phyloP scores from a whole-genome alignment of 2,329 filamentous ascomycete species.

The Phialocephala sp. region DNA sequence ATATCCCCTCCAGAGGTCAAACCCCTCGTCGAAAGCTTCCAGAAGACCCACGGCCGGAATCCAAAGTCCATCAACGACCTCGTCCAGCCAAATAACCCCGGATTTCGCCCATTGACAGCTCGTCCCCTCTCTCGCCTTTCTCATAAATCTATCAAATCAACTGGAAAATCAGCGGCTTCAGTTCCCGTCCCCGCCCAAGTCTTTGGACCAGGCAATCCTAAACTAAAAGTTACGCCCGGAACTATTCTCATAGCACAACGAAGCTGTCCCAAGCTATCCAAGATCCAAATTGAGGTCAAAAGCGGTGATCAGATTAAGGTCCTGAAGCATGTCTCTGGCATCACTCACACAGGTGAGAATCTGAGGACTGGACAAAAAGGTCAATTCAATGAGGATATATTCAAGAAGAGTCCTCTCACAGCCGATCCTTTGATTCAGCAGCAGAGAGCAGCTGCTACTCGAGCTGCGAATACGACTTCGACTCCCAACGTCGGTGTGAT shows the following conservation, averaged over 20 bases:
- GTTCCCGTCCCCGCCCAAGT: background rate
- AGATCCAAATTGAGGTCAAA: slow-evolving; percentile 22
- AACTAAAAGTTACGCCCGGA: slow-evolving; percentile 21
- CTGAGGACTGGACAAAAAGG: slow-evolving; percentile 23
- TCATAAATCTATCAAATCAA: slow-evolving; percentile 5
- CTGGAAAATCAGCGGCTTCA: slow-evolving; percentile 8
- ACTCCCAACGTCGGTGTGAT: background rate
- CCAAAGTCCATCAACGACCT: slow-evolving; percentile 28
- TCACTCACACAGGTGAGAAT: slow-evolving; percentile 31
- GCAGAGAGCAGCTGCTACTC: slow-evolving; percentile 17
- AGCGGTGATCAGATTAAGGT: slow-evolving; percentile 33
- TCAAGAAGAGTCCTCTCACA: slow-evolving; percentile 17
- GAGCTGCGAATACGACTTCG: background rate
- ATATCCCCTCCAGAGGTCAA: background rate
- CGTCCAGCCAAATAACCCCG: slow-evolving; percentile 36
- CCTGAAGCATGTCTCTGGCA: slow-evolving; percentile 32
- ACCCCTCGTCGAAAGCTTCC: slow-evolving; percentile 24
- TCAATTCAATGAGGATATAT: slow-evolving; percentile 29
- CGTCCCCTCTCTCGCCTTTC: slow-evolving; percentile 21
- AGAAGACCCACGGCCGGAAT: slow-evolving; percentile 18
- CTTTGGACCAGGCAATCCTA: slow-evolving; percentile 6
- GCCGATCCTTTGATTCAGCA: slow-evolving; percentile 10
- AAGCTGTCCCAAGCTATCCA: background rate
- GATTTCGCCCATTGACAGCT: slow-evolving; percentile 15
- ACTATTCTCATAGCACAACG: slow-evolving; percentile 25